Evolutionary conservation across 176 grass and related monocot species (phyloP).

Genomic region (Aegilops bicornis): DNA sequence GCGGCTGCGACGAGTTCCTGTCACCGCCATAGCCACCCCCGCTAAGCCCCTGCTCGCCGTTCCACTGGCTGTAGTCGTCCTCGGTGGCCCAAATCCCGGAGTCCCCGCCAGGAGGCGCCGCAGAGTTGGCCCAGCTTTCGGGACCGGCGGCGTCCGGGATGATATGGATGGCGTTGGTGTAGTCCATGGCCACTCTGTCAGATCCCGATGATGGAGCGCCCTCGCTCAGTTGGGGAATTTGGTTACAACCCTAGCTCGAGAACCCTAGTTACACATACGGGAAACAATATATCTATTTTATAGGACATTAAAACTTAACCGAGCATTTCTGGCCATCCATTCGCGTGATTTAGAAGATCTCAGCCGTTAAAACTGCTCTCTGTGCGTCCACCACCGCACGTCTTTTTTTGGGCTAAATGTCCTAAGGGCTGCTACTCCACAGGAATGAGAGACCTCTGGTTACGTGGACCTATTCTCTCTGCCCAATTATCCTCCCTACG

Average conservation of each 20-base stretch:
- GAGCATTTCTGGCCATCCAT: neutral
- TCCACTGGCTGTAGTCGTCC: conserved; percentile 87
- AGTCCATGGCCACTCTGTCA: conserved; percentile 48
- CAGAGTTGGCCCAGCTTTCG: conserved; percentile 46
- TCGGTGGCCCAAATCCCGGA: conserved; percentile 82
- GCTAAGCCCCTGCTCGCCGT: conserved; percentile 37
- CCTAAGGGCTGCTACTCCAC: neutral
- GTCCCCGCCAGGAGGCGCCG: conserved; percentile 34
- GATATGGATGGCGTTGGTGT: conserved; percentile 82
- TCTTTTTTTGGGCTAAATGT: neutral
- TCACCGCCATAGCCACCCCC: conserved; percentile 46
- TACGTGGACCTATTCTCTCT: neutral
- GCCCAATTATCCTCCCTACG: neutral
- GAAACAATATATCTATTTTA: neutral
- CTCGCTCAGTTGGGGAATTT: neutral
- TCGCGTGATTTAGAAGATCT: neutral
- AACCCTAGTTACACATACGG: neutral
- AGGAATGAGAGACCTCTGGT: neutral
- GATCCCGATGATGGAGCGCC: neutral
- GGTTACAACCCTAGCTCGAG: neutral
- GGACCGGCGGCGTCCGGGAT: conserved; percentile 67
- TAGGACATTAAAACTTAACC: neutral
- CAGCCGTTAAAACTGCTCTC: neutral
- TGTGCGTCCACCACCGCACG: neutral
- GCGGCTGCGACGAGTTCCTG: conserved; percentile 43